A percentile compares a stretch with the other conserved stretches of the same genome.
Evolutionary conservation across 768 basidiomycete genomes (phyloP).

Genomic region (Mycena alexandri): DNA sequence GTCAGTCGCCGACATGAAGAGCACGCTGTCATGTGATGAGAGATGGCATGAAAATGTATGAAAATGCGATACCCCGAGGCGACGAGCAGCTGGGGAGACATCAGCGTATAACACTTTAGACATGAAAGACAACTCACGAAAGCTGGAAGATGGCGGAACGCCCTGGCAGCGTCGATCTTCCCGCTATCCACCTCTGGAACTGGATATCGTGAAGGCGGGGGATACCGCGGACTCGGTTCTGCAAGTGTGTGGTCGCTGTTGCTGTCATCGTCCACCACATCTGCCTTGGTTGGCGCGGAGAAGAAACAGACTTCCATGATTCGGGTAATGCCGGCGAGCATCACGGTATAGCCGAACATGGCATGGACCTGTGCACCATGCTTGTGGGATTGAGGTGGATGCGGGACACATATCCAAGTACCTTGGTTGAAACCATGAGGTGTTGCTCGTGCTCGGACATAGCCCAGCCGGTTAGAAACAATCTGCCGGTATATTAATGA

Average conservation of each 20-base stretch:
- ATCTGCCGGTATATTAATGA: slow-evolving; percentile 54
- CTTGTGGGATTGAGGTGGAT: slow-evolving; percentile 2
- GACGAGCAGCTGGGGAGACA: slow-evolving; percentile 68
- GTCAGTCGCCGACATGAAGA: slow-evolving; percentile 96
- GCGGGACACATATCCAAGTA: slow-evolving; percentile 41
- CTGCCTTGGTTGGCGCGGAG: slow-evolving; percentile 45
- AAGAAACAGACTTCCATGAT: slow-evolving; percentile 91
- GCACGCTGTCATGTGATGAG: slow-evolving; percentile 47
- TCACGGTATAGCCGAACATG: slow-evolving; percentile 87
- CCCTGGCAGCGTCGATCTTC: slow-evolving; percentile 58
- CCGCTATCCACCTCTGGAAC: slow-evolving; percentile 38
- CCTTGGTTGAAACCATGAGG: slow-evolving; percentile 86
- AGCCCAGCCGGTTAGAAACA: slow-evolving; percentile 93
- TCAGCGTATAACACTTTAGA: slow-evolving; percentile 16
- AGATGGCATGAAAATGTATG: not conserved
- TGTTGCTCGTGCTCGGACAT: slow-evolving; percentile 93
- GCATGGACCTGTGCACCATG: slow-evolving; percentile 72
- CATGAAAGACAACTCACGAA: slow-evolving; percentile 69
- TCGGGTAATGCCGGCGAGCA: slow-evolving; percentile 84
- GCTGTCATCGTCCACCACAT: slow-evolving; percentile 60
- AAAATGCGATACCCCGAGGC: slow-evolving; percentile 69
- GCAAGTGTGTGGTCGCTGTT: slow-evolving; percentile 78
- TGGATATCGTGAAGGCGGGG: slow-evolving; percentile 34
- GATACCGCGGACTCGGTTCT: slow-evolving; percentile 44
- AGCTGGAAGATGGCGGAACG: slow-evolving; percentile 90